Conservation (phyloP, 2,329 filamentous ascomycete species). For the Teratosphaeria zuluensis region DNA sequence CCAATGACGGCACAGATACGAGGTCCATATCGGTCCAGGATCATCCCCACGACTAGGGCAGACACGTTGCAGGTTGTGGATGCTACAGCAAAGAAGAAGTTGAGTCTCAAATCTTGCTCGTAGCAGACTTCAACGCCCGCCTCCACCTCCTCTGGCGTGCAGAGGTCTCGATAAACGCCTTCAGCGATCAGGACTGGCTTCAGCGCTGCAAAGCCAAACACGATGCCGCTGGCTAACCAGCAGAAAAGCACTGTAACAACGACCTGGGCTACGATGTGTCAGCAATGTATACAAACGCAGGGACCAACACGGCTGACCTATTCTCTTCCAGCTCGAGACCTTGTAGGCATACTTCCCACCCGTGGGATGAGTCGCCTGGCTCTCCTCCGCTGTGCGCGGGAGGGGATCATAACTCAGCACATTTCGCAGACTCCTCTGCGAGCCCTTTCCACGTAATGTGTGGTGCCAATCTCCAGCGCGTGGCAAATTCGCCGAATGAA, state of each 20-base stretch:
- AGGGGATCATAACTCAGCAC: constrained; percentile 42
- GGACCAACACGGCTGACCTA: constrained; percentile 16
- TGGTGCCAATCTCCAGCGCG: constrained; percentile 1
- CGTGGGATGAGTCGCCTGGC: constrained; percentile 28
- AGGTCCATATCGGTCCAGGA: constrained; percentile 75
- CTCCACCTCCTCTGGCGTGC: constrained; percentile 44
- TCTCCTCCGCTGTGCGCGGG: constrained; percentile 27
- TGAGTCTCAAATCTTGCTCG: constrained; percentile 54
- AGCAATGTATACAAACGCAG: background rate
- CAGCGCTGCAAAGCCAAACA: constrained; percentile 77
- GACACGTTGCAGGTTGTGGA: constrained; percentile 82
- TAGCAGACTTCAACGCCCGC: constrained; percentile 45
- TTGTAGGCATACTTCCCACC: constrained; percentile 41
- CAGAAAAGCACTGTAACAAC: constrained; percentile 59
- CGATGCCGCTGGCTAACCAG: constrained; percentile 65
- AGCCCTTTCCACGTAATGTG: constrained; percentile 6
- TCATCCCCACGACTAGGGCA: constrained; percentile 73
- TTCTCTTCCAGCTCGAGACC: constrained; percentile 29
- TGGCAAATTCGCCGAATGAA: background rate
- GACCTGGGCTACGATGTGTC: constrained; percentile 48
- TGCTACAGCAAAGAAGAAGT: constrained; percentile 87
- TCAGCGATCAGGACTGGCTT: constrained; percentile 70
- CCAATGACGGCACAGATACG: constrained; percentile 61
- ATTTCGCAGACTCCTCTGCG: constrained; percentile 27
- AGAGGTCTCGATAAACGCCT: constrained; percentile 59